Evolutionary conservation across 352 stramenopile genomes (phyloP).

Genomic region (Phytophthora sp.): DNA sequence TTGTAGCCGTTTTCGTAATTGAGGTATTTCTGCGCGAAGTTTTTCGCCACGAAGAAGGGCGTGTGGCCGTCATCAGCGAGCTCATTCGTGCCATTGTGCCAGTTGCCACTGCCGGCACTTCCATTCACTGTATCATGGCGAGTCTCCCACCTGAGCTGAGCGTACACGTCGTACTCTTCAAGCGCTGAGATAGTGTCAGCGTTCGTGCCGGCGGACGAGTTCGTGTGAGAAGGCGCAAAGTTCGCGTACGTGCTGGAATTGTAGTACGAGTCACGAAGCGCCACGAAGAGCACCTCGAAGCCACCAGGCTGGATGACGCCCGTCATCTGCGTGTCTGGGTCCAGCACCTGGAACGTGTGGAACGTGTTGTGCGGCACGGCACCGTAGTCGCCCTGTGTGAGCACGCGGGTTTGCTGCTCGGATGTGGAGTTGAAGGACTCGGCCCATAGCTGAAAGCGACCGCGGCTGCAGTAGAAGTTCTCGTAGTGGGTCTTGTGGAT

Average conservation of each 20-base stretch:
- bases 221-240: conserved; percentile 43
- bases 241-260: conserved; percentile 53
- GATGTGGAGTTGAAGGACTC: conserved; percentile 38
- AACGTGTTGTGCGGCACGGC: conserved; percentile 66
- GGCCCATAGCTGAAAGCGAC: conserved; percentile 58
- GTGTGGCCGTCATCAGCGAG: conserved; percentile 49
- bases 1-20: conserved; percentile 64
- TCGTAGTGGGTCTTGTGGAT: conserved; percentile 68
- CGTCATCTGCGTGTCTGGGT: conserved; percentile 64
- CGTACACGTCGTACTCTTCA: conserved; percentile 56
- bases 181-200: conserved; percentile 47
- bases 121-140: conserved; percentile 51
- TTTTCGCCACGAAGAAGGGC: conserved; percentile 63
- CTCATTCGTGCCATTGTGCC: conserved; percentile 57
- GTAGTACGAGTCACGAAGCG: conserved; percentile 47
- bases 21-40: conserved; percentile 64
- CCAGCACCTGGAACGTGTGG: conserved; percentile 61
- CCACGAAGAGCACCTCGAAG: conserved; percentile 63
- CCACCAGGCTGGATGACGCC: conserved; percentile 59
- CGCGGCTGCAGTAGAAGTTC: conserved; percentile 65
- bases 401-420: conserved; percentile 50
- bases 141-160: conserved; percentile 47
- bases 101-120: conserved; percentile 49
- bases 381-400: conserved; percentile 61
- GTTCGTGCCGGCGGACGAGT: conserved; percentile 40